Percentiles rank a stretch among this genome's conserved stretches.
These are phyloP conservation scores for Cyberlindnera mississippiensis DNA, from an alignment of 805 yeast species.

Conservation along the genomic window DNA sequence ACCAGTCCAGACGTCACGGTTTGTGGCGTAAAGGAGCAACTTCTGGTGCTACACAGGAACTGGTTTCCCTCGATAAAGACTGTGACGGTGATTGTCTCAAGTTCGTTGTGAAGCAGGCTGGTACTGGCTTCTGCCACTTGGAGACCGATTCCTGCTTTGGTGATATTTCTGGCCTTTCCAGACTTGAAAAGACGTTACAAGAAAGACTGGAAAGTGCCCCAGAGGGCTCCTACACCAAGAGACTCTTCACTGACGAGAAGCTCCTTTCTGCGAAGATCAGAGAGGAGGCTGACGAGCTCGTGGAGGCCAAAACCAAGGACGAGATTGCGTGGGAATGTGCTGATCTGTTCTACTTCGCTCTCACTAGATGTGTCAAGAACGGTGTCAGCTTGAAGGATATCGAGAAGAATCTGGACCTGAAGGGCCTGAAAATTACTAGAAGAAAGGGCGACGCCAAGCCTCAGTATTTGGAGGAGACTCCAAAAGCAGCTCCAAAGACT, in stretches of 20 bases:
- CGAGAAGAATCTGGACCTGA: slow-evolving; percentile 78
- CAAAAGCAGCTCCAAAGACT: slow-evolving; percentile 24
- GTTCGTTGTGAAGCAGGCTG: slow-evolving; percentile 80
- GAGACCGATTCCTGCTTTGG: slow-evolving; percentile 82
- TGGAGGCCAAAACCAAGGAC: slow-evolving; percentile 67
- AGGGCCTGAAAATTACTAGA: slow-evolving; percentile 82
- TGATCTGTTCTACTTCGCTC: slow-evolving; percentile 75
- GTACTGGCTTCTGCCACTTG: slow-evolving; percentile 91
- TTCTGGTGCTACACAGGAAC: slow-evolving; percentile 90
- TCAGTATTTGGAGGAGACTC: slow-evolving; percentile 52
- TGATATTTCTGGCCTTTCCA: slow-evolving; percentile 57
- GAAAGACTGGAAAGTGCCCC: slow-evolving; percentile 71
- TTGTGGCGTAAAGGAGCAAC: slow-evolving; percentile 96
- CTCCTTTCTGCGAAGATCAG: slow-evolving; percentile 81
- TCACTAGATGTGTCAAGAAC: slow-evolving; percentile 66
- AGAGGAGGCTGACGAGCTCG: slow-evolving; percentile 95
- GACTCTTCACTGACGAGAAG: slow-evolving; percentile 75
- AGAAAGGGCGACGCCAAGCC: slow-evolving; percentile 96
- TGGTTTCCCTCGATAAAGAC: slow-evolving; percentile 65
- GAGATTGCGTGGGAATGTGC: slow-evolving; percentile 97
- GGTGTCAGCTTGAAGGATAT: slow-evolving; percentile 81
- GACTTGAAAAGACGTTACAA: slow-evolving; percentile 62
- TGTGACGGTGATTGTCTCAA: slow-evolving; percentile 92
- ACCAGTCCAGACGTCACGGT: slow-evolving; percentile 88
- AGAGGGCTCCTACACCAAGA: slow-evolving; percentile 89